These are phyloP conservation scores for Miscanthus sacchariflorus DNA, from an alignment of 202 grass and related monocot species.

Conservation along the genomic window DNA sequence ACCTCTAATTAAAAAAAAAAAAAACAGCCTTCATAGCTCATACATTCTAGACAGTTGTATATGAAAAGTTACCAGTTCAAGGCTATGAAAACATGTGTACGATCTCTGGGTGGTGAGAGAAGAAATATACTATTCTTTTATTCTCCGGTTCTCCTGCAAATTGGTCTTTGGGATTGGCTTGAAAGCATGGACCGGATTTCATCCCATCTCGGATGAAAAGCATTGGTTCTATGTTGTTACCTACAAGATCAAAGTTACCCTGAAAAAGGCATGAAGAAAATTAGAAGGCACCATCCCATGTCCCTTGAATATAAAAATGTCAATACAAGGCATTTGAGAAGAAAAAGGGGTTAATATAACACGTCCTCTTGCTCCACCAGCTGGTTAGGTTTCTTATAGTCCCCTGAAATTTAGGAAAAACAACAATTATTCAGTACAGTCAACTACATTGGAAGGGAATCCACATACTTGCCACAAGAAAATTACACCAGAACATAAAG, in stretches of 20 bases:
- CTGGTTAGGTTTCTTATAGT: no score
- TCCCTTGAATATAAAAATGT: not conserved
- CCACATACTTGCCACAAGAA: not conserved
- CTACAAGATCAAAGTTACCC: conserved; percentile 89
- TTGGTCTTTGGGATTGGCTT: conserved; percentile 79
- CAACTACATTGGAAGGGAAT: no score
- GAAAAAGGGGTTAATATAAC: no score
- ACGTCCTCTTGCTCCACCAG: no score
- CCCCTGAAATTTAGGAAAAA: no score
- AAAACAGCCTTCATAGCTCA: no score
- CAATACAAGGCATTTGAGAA: no score
- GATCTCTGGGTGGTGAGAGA: conserved; percentile 75
- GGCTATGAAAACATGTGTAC: conserved; percentile 65
- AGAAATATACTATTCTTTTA: conserved; percentile 65
- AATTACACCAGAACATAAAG: not conserved
- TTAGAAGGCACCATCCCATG: not conserved
- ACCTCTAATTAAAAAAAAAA: no score
- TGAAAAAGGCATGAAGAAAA: conserved; percentile 38
- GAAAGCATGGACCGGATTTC: conserved; percentile 90
- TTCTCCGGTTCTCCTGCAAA: conserved; percentile 76
- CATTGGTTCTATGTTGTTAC: conserved; percentile 76
- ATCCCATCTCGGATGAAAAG: conserved; percentile 88
- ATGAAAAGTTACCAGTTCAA: no score
- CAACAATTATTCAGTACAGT: no score
- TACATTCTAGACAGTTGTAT: no score